Percentiles rank a stretch among this genome's conserved stretches.
Conservation (phyloP, 441 rosid genomes). For the Monsonia emarginata region DNA sequence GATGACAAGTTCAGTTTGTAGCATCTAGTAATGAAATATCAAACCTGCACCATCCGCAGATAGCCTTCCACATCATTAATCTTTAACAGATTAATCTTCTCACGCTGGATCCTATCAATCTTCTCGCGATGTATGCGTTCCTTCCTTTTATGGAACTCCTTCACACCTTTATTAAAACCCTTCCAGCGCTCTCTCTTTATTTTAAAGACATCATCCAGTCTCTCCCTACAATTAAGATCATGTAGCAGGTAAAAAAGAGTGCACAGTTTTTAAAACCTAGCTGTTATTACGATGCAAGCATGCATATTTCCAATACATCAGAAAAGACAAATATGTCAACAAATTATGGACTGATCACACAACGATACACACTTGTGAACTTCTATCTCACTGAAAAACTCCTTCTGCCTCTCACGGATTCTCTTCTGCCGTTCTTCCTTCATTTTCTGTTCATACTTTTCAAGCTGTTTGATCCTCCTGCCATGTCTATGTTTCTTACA, state of each 20-base stretch:
- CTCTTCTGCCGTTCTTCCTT: slow-evolving; percentile 93
- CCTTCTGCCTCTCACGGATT: slow-evolving; percentile 94
- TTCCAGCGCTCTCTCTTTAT: slow-evolving; percentile 80
- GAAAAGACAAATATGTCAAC: slow-evolving; percentile 3
- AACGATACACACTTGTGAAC: slow-evolving; percentile 58
- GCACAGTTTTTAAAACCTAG: slow-evolving; percentile 7
- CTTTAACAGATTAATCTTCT: slow-evolving; percentile 84
- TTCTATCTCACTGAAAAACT: slow-evolving; percentile 86
- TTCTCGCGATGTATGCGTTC: slow-evolving; percentile 92
- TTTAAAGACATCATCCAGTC: slow-evolving; percentile 74
- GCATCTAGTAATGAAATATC: slow-evolving; percentile 20
- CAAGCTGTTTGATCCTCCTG: slow-evolving; percentile 80
- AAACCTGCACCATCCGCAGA: slow-evolving; percentile 93
- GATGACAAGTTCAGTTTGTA: slow-evolving; percentile 7
- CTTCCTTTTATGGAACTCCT: slow-evolving; percentile 86
- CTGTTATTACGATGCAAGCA: neutral
- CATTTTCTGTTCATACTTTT: slow-evolving; percentile 78
- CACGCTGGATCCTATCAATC: slow-evolving; percentile 89
- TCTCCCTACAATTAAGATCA: slow-evolving; percentile 52
- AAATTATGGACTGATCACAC: slow-evolving; percentile 6
- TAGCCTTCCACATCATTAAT: slow-evolving; percentile 97
- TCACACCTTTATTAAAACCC: slow-evolving; percentile 74
- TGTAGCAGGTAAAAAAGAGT: slow-evolving; percentile 18
- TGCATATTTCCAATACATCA: neutral
- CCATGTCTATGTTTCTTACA: slow-evolving; percentile 87